A percentile compares a stretch with the other conserved stretches of the same genome.
Conservation (phyloP, 352 stramenopile genomes). For the Globisporangium sylvaticum region DNA sequence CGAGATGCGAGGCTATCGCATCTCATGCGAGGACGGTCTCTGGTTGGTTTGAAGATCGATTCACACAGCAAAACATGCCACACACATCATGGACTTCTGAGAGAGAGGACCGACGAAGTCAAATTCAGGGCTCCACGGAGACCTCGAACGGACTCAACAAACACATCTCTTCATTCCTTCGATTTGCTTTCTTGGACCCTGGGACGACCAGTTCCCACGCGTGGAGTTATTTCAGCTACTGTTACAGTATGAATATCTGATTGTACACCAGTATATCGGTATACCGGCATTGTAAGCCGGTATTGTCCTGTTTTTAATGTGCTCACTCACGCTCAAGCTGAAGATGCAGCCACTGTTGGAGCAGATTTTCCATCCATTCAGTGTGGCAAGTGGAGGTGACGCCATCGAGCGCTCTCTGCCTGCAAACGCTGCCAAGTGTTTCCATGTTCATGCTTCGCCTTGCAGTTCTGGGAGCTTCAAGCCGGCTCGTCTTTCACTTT, state of each 20-base stretch:
- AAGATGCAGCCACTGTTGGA: not conserved
- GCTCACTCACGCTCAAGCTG: not conserved
- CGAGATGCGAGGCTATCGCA: not conserved
- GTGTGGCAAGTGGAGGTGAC: not conserved
- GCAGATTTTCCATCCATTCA: not conserved
- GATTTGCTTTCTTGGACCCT: no score
- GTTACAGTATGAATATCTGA: not conserved
- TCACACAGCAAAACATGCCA: no score
- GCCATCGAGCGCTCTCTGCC: not conserved
- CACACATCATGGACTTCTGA: no score
- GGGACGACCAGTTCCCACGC: no score
- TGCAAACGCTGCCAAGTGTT: not conserved
- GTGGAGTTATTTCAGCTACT: not conserved
- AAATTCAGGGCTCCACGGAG: no score
- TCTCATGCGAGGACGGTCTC: no score
- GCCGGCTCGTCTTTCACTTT: not conserved
- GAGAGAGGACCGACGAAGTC: no score
- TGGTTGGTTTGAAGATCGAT: no score
- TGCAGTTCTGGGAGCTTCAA: conserved; percentile 11
- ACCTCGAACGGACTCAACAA: no score
- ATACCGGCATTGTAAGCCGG: not conserved
- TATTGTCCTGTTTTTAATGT: not conserved
- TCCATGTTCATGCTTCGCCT: not conserved
- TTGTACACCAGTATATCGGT: not conserved
- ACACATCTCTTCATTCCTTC: no score